Evolutionary conservation across 2,329 filamentous ascomycete genomes (phyloP).

Genomic region (Cordyceps cateniannulata): DNA sequence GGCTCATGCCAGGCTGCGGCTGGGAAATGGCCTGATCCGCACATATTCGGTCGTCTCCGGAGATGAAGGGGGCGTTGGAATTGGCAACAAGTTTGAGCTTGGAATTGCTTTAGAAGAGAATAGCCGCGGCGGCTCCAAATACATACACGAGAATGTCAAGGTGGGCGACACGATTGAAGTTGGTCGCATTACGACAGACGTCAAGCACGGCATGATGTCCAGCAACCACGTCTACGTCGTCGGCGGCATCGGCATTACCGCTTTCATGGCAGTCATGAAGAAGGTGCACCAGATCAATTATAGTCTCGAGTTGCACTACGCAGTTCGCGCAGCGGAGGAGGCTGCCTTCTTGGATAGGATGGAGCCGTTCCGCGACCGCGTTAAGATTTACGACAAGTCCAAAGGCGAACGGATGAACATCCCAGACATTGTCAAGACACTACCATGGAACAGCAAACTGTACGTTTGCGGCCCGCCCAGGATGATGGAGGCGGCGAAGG

Average conservation of each 20-base stretch:
- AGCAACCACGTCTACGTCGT: slow-evolving; percentile 57
- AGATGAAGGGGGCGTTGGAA: slow-evolving; percentile 8
- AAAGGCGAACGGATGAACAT: slow-evolving; percentile 48
- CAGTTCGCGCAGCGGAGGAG: slow-evolving; percentile 44
- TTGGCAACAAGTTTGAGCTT: slow-evolving; percentile 46
- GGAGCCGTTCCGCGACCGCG: slow-evolving; percentile 31
- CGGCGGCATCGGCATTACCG: slow-evolving; percentile 61
- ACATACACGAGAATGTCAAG: slow-evolving; percentile 43
- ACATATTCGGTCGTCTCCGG: slow-evolving; percentile 53
- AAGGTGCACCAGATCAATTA: slow-evolving; percentile 37
- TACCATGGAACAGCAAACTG: slow-evolving; percentile 49
- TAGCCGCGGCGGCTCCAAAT: slow-evolving; percentile 55
- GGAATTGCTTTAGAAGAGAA: slow-evolving; percentile 49
- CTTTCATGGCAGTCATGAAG: slow-evolving; percentile 48
- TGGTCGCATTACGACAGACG: slow-evolving; percentile 42
- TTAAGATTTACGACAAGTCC: slow-evolving; percentile 47
- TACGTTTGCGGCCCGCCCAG: slow-evolving; percentile 55
- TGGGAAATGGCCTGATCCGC: slow-evolving; percentile 50
- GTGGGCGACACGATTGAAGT: slow-evolving; percentile 45
- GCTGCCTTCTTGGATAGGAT: slow-evolving; percentile 48
- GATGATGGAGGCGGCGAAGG: slow-evolving; percentile 47
- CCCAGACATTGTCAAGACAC: slow-evolving; percentile 37
- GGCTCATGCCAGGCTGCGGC: slow-evolving; percentile 49
- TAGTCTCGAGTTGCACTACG: slow-evolving; percentile 52
- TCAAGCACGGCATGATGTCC: slow-evolving; percentile 38